Percentiles rank a stretch among this genome's conserved stretches.
These are phyloP conservation scores for Suillus variegatus DNA, from an alignment of 768 basidiomycete species.

Conservation along the genomic window DNA sequence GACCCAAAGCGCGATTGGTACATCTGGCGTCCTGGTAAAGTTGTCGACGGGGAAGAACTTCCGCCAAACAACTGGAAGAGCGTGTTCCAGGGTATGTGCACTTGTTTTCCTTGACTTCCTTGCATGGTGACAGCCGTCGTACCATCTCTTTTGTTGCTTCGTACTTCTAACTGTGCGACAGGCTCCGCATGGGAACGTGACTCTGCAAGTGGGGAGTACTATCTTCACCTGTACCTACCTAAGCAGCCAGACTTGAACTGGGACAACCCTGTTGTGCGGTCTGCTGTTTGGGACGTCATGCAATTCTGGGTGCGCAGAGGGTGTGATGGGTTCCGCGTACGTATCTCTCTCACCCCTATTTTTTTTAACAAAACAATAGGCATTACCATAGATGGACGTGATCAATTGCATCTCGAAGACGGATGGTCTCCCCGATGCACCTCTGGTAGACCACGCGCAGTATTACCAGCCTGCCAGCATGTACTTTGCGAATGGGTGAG, in stretches of 20 bases:
- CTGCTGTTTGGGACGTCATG: constrained; percentile 30
- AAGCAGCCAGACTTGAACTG: constrained; percentile 81
- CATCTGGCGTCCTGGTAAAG: constrained; percentile 24
- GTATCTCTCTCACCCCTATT: constrained; percentile 22
- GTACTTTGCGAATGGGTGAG: constrained; percentile 62
- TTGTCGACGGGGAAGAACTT: constrained; percentile 49
- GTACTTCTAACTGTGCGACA: constrained; percentile 21
- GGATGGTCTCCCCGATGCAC: constrained; percentile 65
- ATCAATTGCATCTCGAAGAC: constrained; percentile 71
- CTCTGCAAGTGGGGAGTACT: constrained; percentile 64
- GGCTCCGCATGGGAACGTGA: constrained; percentile 75
- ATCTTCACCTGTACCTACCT: constrained; percentile 64
- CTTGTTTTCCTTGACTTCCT: not conserved
- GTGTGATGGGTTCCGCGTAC: constrained; percentile 73
- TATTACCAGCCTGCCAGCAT: constrained; percentile 55
- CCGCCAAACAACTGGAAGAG: constrained; percentile 80
- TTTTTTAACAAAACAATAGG: not conserved
- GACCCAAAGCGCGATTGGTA: too few species aligned
- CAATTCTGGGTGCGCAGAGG: constrained; percentile 72
- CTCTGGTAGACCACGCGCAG: constrained; percentile 49
- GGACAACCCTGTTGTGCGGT: constrained; percentile 45
- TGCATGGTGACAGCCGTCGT: not conserved
- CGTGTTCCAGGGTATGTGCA: constrained; percentile 54
- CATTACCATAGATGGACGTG: constrained; percentile 58
- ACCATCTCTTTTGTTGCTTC: not conserved